A percentile compares a stretch with the other conserved stretches of the same genome.
phyloP scores from a whole-genome alignment of 768 basidiomycete species.

The Hemileccinum impolitum region DNA sequence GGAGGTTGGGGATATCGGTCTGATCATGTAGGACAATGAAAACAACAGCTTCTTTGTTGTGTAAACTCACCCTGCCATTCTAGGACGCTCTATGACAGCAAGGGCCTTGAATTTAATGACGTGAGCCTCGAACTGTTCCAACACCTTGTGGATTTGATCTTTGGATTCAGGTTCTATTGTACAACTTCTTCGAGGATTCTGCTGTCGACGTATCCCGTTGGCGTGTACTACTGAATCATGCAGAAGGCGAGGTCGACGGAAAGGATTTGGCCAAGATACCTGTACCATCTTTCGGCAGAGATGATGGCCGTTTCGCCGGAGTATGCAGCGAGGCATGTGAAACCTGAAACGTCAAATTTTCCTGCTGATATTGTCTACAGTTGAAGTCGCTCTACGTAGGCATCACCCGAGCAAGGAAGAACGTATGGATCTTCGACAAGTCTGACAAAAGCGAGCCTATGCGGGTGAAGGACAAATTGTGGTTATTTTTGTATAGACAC shows the following conservation, averaged over 20 bases:
- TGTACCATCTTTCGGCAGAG: slow-evolving; percentile 43
- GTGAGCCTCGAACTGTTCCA: not conserved
- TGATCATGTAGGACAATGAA: slow-evolving; percentile 47
- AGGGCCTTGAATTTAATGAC: slow-evolving; percentile 28
- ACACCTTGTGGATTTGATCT: not conserved
- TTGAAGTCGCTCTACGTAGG: slow-evolving; percentile 71
- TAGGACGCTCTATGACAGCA: slow-evolving; percentile 34
- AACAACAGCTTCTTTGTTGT: not conserved
- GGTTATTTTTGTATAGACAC: not conserved
- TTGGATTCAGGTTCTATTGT: slow-evolving; percentile 56
- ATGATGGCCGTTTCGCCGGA: slow-evolving; percentile 47
- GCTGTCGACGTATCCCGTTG: slow-evolving; percentile 48
- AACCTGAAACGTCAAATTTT: not conserved
- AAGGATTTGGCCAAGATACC: slow-evolving; percentile 12
- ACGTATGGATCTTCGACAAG: slow-evolving; percentile 66
- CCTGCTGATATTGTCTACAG: slow-evolving; percentile 29
- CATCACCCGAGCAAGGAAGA: slow-evolving; percentile 64
- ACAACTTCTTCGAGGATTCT: slow-evolving; percentile 74
- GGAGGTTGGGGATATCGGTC: slow-evolving; percentile 55
- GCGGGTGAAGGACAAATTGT: slow-evolving; percentile 36
- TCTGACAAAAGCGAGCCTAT: slow-evolving; percentile 56
- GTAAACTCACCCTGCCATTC: not conserved
- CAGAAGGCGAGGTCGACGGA: slow-evolving; percentile 23
- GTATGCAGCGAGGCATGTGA: slow-evolving; percentile 55
- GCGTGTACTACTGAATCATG: slow-evolving; percentile 52